A percentile compares a stretch with the other conserved stretches of the same genome.
Evolutionary conservation across 129 eudicot species (phyloP).

Genomic region (Escallonia herrerae): DNA sequence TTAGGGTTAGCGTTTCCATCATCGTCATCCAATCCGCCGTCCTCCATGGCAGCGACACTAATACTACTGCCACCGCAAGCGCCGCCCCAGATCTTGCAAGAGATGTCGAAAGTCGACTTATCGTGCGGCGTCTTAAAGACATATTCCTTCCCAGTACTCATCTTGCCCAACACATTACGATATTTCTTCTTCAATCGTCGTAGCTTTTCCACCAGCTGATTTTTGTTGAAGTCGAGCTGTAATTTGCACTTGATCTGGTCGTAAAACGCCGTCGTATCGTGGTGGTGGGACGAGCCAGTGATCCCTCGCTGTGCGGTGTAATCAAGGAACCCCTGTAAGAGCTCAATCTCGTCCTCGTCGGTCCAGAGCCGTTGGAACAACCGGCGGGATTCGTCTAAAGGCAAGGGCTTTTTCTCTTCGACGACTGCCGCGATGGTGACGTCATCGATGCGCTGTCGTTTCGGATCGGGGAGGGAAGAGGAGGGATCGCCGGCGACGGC

Average conservation of each 20-base stretch:
- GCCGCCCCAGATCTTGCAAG: slow-evolving; percentile 53
- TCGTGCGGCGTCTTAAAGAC: slow-evolving; percentile 81
- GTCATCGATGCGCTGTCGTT: slow-evolving; percentile 4
- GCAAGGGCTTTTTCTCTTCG: slow-evolving; percentile 36
- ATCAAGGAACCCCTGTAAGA: slow-evolving; percentile 72
- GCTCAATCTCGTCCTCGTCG: slow-evolving; percentile 93
- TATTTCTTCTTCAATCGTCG: slow-evolving; percentile 91
- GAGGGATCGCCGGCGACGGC: slow-evolving; percentile 30
- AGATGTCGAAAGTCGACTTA: slow-evolving; percentile 73
- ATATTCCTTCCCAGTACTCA: slow-evolving; percentile 63
- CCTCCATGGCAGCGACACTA: slow-evolving; percentile 3
- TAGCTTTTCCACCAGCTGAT: slow-evolving; percentile 85
- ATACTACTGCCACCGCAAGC: slow-evolving; percentile 7
- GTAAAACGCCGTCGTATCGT: slow-evolving; percentile 87
- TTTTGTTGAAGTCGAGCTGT: slow-evolving; percentile 83
- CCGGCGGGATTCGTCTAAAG: slow-evolving; percentile 57
- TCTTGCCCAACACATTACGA: slow-evolving; percentile 58
- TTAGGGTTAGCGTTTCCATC: slow-evolving; percentile 34
- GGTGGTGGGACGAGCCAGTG: slow-evolving; percentile 57
- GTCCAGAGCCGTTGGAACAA: slow-evolving; percentile 88
- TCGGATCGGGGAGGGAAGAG: slow-evolving; percentile 13
- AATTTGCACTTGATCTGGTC: slow-evolving; percentile 77
- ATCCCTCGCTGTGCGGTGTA: slow-evolving; percentile 44
- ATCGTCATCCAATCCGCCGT: slow-evolving; percentile 42
- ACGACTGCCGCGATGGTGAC: slow-evolving; percentile 17